phyloP scores from a whole-genome alignment of 495 filamentous ascomycete species.

The Penicillium waksmanii region DNA sequence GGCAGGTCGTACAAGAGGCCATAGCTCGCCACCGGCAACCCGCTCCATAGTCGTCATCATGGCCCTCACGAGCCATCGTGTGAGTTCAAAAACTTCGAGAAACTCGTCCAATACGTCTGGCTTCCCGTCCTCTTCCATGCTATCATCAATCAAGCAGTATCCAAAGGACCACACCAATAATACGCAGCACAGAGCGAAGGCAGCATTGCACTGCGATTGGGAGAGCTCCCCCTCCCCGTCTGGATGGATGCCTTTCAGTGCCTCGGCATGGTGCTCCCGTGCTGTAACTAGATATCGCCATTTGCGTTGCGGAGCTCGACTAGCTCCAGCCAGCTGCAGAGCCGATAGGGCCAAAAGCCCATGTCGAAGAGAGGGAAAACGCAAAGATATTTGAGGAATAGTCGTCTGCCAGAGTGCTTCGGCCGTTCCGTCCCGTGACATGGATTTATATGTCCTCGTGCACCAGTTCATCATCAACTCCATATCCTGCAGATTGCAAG shows the following conservation, averaged over 20 bases:
- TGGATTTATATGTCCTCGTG: constrained; percentile 45
- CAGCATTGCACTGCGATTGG: constrained; percentile 45
- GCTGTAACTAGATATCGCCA: constrained; percentile 34
- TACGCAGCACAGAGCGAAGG: constrained; percentile 50
- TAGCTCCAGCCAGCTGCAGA: constrained; percentile 43
- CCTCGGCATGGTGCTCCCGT: constrained; percentile 43
- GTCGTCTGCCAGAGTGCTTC: constrained; percentile 49
- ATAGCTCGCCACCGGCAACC: constrained; percentile 42
- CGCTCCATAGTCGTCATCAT: constrained; percentile 35
- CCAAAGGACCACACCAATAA: constrained; percentile 52
- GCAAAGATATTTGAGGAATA: constrained; percentile 49
- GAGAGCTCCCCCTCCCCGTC: constrained; percentile 31
- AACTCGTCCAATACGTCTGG: constrained; percentile 42
- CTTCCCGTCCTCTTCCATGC: constrained; percentile 23
- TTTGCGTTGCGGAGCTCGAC: constrained; percentile 15
- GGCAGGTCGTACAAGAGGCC: constrained; percentile 30
- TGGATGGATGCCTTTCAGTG: constrained; percentile 36
- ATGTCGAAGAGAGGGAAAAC: constrained; percentile 50
- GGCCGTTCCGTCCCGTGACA: constrained; percentile 36
- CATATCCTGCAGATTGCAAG: constrained; percentile 36
- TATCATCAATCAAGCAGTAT: constrained; percentile 35
- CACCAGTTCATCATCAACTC: constrained; percentile 54
- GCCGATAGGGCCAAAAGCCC: constrained; percentile 54
- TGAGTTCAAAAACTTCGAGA: constrained; percentile 45
- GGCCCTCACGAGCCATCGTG: constrained; percentile 41